Base-by-base conservation (phyloP, 371 early-diverging fungal species). In the Batkoa obscura region DNA sequence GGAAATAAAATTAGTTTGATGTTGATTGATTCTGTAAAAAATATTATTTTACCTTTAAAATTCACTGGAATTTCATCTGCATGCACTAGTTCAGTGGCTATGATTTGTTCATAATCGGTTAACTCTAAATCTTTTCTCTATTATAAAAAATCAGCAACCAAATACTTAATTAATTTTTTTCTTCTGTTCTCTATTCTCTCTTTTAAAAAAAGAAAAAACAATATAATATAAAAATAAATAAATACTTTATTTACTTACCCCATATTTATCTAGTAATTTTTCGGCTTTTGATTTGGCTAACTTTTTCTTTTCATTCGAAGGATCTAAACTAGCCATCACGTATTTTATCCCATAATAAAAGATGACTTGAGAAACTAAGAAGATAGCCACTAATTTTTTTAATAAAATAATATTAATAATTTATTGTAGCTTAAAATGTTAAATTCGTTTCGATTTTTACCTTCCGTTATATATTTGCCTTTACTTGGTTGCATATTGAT, bases 51-150 rank as follows among this genome's bases (percentile, higher is more conserved):
- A 86, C 85, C 85, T 42, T 74, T 73, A 67, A 96, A 96, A 43
- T 71, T 72, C 42, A 90, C 86, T 34, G 71, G 61, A 55, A 93
- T 84, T 61, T 97, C 95, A 54, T 92, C 91, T 6, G 93, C 80
- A 60, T 87, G 81, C 32, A 94, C 80, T 6, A 97, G 87, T 66
- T 94, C 97, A 39, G 84, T 68, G 43, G 90, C 88, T 55, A 97
- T 94, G 23, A 90, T 79, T 66, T 86, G 83, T 69, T 97, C 97
- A 62, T 97, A 84, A 64, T 90, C 90, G 46, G 74, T 83, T 60
- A 97, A 67, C 60, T 84, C 79, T 54, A 92, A 60, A 62, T 84
- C 80, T 49, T 73, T 71, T 49, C 70, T 66, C 78, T 79, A 55
- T n/a, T n/a, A n/a, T n/a, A n/a, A n/a, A n/a, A n/a, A n/a, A n/a